Evolutionary conservation across 179 eudicot species (phyloP).

Genomic region (Silene vulgaris): DNA sequence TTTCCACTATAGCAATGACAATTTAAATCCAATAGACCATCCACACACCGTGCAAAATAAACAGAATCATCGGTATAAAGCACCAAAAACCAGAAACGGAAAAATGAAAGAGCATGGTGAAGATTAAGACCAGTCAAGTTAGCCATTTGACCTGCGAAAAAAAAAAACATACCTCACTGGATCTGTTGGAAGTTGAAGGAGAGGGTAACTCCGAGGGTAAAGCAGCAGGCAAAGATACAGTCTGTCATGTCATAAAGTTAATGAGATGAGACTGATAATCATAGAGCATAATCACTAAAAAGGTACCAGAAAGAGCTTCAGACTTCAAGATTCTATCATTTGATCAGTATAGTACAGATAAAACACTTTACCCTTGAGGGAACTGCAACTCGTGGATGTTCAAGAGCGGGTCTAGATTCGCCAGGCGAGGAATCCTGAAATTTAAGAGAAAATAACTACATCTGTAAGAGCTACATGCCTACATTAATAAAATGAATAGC

Average conservation of each 20-base stretch:
- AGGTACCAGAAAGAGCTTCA: too few species aligned
- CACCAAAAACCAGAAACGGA: slow-evolving; percentile 4
- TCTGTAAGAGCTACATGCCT: not conserved
- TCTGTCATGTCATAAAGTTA: slow-evolving; percentile 37
- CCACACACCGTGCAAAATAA: not conserved
- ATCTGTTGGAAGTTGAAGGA: slow-evolving; percentile 51
- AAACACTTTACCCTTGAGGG: slow-evolving; percentile 50
- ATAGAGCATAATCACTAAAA: not conserved
- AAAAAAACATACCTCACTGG: slow-evolving; percentile 45
- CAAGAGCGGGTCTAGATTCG: slow-evolving; percentile 68
- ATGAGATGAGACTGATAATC: not conserved
- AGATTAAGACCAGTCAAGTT: not conserved
- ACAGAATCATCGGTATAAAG: not conserved
- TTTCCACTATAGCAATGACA: not conserved
- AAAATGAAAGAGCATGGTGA: slow-evolving; percentile 13
- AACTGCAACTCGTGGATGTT: slow-evolving; percentile 44
- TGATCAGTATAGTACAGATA: slow-evolving; percentile 13
- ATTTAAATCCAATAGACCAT: not conserved
- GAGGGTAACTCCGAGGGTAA: slow-evolving; percentile 48
- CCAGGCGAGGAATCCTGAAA: slow-evolving; percentile 52
- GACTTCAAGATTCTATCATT: not conserved
- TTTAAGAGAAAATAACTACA: slow-evolving; percentile 17
- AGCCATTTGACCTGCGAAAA: not conserved
- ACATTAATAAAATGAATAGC: slow-evolving; percentile 8
- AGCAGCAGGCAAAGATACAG: slow-evolving; percentile 49